Evolutionary conservation across 164 flowering plant genomes (phyloP).

Genomic region (Kingdonia uniflora): DNA sequence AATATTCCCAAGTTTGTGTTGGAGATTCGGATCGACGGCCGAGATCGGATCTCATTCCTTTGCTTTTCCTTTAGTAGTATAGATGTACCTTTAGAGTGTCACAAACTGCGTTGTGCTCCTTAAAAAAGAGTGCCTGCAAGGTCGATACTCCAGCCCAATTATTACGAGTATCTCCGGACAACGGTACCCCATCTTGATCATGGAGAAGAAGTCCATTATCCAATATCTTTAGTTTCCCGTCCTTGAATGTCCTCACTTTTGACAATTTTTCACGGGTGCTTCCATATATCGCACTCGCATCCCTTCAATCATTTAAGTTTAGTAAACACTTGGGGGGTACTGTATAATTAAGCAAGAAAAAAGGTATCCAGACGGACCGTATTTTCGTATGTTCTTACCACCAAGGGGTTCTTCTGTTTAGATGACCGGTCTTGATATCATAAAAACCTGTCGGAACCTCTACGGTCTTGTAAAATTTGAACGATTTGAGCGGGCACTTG

Average conservation of each 20-base stretch:
- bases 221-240: constrained; percentile 38
- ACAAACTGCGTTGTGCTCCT: constrained; percentile 43
- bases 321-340: not conserved
- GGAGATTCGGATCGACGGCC: too few species aligned
- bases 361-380: not conserved
- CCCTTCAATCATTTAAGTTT: constrained; percentile 19
- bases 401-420: constrained; percentile 27
- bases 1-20: too few species aligned
- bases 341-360: not conserved
- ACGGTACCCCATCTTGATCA: constrained; percentile 30
- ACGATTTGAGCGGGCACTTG: constrained; percentile 37
- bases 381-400: constrained; percentile 14
- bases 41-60: too few species aligned
- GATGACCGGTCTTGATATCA: constrained; percentile 8
- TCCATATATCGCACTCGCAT: constrained; percentile 52
- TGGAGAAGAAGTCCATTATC: constrained; percentile 40
- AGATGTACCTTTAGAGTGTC: constrained; percentile 38
- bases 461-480: constrained; percentile 26
- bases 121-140: constrained; percentile 43
- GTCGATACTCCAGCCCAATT: constrained; percentile 46
- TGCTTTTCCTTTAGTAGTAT: too few species aligned
- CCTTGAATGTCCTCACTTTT: constrained; percentile 39
- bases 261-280: constrained; percentile 22
- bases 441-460: constrained; percentile 8
- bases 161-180: constrained; percentile 49